Conservation (phyloP, 2,329 filamentous ascomycete genomes). For the Pseudogymnoascus sp. region DNA sequence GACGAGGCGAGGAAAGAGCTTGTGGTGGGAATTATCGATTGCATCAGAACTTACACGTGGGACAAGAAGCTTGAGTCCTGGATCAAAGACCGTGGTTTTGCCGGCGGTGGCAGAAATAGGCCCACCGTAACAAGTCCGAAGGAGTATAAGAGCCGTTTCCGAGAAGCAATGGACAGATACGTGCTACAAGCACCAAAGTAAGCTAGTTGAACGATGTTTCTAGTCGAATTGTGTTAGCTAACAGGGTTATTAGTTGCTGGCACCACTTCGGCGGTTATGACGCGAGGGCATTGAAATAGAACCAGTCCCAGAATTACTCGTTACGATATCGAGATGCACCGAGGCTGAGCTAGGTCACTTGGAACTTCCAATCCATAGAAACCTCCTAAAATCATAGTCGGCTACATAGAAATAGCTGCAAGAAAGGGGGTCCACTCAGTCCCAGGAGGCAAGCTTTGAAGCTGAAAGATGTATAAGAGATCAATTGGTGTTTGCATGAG, state of each 20-base stretch:
- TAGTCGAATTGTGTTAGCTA: background rate
- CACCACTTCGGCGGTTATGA: slow-evolving; percentile 50
- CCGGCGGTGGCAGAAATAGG: slow-evolving; percentile 67
- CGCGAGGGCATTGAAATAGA: background rate
- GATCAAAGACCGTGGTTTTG: slow-evolving; percentile 95
- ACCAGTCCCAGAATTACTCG: background rate
- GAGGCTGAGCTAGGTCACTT: background rate
- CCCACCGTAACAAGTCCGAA: slow-evolving; percentile 96
- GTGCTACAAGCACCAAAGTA: slow-evolving; percentile 34
- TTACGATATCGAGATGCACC: background rate
- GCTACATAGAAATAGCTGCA: background rate
- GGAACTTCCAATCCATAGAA: background rate
- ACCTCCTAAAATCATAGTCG: no score
- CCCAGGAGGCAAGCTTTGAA: background rate
- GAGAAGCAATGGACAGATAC: slow-evolving; percentile 92
- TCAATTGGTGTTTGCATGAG: background rate
- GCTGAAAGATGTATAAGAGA: background rate
- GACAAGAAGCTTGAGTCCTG: slow-evolving; percentile 99
- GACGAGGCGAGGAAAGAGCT: slow-evolving; percentile 86
- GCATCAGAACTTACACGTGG: slow-evolving; percentile 97
- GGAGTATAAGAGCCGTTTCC: slow-evolving; percentile 89
- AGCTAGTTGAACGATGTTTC: background rate
- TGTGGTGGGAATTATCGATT: slow-evolving; percentile 96
- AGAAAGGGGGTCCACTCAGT: background rate
- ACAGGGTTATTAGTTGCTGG: slow-evolving; percentile 53